Evolutionary conservation across 78 protist genomes (phyloP), one percentile per base, ranked within the genome.

Genomic region (Isochrysis galbana): DNA sequence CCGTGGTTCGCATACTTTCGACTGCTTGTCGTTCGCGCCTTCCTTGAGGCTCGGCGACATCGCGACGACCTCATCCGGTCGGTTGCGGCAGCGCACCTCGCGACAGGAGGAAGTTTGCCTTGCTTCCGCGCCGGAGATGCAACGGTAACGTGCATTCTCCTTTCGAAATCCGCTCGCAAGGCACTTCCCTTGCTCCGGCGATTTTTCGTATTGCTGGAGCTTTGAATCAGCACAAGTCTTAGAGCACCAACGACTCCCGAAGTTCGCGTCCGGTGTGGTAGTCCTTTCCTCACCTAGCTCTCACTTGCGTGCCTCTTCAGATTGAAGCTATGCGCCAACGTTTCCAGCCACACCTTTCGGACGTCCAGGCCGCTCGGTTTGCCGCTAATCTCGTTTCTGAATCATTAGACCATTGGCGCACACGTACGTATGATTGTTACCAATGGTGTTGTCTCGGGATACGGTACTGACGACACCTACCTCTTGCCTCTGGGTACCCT

Each of bases 1-100:
- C 47, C 91, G 1, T 51, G 46, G 42, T 87, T 87, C 88, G 21
- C 36, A 34, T 87, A 54, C 46, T 94, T 91, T 51, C 69, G 93
- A 26, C 11, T 55, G 19, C 84, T 94, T 5, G n/a, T 94, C 48
- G 90, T 91, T 25, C 82, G 54, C 19, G 95, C 94, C 47, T 94
- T 93, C 89, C 23, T 36, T 0, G 94, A 47, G 38, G 91, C 82
- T 0, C 45, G 91, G 32, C 87, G 93, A 32, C 94, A 93, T 26
- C 25, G 34, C n/a, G 91, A 93, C 11, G n/a, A 77, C 72, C 34
- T 94, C 17, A 25, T 77, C 34, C 44, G 17, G 14, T 23, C 46
- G 14, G 84, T 77, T 23, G 17, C 2, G 19, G 84, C 84, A 29
- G 46, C 84, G 32, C 39, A 39, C 46, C 44, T 1, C 46, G 84